Evolutionary conservation across 768 basidiomycete genomes (phyloP).

Genomic region (Xerocomus potaroensis): DNA sequence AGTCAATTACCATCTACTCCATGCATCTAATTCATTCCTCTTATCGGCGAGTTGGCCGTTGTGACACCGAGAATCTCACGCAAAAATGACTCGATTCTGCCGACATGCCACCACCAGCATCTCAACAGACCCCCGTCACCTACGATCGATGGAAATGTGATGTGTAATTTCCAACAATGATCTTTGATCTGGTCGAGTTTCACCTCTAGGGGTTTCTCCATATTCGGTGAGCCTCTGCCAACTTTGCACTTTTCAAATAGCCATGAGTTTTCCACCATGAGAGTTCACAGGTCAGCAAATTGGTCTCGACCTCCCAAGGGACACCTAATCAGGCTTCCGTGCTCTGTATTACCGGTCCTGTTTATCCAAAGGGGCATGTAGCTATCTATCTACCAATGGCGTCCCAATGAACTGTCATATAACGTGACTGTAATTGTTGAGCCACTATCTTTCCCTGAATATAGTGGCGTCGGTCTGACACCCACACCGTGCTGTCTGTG

Average conservation of each 20-base stretch:
- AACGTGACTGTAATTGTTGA: too few relatives aligned
- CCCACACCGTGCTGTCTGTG: background rate
- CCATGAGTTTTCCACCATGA: background rate
- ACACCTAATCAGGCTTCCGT: background rate
- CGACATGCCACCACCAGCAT: too few relatives aligned
- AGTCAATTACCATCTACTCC: background rate
- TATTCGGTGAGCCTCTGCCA: background rate
- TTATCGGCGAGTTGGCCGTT: too few relatives aligned
- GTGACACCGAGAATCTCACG: background rate
- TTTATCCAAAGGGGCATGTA: too few relatives aligned
- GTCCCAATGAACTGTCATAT: too few relatives aligned
- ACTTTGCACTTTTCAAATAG: background rate
- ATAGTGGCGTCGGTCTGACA: background rate
- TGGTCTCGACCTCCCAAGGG: background rate
- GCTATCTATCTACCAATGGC: too few relatives aligned
- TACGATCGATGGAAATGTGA: conserved; percentile 2
- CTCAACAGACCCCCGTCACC: background rate
- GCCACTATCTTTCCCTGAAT: background rate
- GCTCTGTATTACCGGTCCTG: background rate
- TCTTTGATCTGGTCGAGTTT: background rate
- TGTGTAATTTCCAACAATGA: background rate
- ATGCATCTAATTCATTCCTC: background rate
- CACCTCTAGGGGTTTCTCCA: background rate
- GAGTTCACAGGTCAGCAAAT: too few relatives aligned
- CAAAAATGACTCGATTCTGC: background rate